Evolutionary conservation across 1,139 yeast species (phyloP).

Genomic region (Wickerhamomyces sp.): DNA sequence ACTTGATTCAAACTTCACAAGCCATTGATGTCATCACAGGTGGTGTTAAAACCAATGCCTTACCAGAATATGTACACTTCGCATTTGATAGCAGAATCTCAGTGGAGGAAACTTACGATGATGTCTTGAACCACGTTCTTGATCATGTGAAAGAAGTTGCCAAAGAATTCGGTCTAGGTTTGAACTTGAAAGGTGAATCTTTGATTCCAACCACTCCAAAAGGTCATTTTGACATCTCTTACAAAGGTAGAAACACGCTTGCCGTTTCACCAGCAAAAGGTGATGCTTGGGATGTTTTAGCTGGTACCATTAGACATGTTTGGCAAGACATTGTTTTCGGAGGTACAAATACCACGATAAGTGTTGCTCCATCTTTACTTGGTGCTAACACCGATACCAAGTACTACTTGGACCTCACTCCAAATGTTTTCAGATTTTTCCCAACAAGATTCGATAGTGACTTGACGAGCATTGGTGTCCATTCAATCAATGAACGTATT

Average conservation of each 20-base stretch:
- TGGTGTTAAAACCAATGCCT: conserved; percentile 50
- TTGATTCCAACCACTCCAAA: conserved; percentile 28
- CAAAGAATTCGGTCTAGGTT: conserved; percentile 31
- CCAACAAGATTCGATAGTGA: conserved; percentile 14
- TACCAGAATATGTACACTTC: conserved; percentile 45
- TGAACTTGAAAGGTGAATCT: conserved; percentile 30
- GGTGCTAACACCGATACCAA: conserved; percentile 84
- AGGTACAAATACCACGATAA: conserved; percentile 32
- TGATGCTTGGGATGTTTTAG: conserved; percentile 43
- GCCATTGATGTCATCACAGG: conserved; percentile 49
- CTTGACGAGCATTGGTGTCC: conserved; percentile 27
- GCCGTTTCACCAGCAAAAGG: conserved; percentile 46
- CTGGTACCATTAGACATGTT: conserved; percentile 49
- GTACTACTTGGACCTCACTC: conserved; percentile 70
- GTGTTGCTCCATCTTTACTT: conserved; percentile 59
- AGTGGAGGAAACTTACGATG: conserved; percentile 8
- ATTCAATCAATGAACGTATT: conserved; percentile 58
- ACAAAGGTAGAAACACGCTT: conserved; percentile 39
- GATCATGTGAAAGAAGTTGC: conserved; percentile 8
- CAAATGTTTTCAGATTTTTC: conserved; percentile 64
- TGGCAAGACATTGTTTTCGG: conserved; percentile 33
- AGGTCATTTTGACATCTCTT: conserved; percentile 43
- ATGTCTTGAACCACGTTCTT: conserved; percentile 9
- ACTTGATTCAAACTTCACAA: conserved; percentile 43
- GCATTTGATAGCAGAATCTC: conserved; percentile 34